phyloP scores from a whole-genome alignment of 129 eudicot genomes.

The Arctium minus region DNA sequence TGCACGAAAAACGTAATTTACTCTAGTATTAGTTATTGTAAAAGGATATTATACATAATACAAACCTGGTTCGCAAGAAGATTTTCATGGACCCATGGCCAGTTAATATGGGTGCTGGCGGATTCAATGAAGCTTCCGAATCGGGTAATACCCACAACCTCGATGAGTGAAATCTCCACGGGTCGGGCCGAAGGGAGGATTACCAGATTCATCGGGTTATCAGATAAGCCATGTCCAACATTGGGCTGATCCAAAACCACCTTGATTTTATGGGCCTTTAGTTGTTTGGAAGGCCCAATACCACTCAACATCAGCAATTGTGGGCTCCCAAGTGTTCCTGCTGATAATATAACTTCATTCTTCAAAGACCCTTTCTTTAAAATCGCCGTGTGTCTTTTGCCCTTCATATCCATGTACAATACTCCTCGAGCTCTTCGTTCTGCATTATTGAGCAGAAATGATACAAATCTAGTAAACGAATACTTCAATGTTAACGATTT shows the following conservation, averaged over 20 bases:
- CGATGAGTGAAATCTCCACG: constrained; percentile 64
- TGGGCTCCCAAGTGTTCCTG: constrained; percentile 93
- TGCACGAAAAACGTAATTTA: no score
- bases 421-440: constrained; percentile 75
- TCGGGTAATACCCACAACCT: constrained; percentile 57
- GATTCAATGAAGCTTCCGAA: constrained; percentile 51
- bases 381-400: constrained; percentile 48
- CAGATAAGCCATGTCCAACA: constrained; percentile 77
- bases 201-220: constrained; percentile 70
- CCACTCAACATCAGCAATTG: constrained; percentile 74
- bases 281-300: constrained; percentile 61
- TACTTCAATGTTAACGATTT: no score
- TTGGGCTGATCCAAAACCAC: constrained; percentile 65
- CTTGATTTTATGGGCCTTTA: constrained; percentile 38
- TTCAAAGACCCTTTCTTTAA: constrained; percentile 30
- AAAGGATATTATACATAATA: not conserved
- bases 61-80: constrained; percentile 47
- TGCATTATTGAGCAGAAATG: not conserved
- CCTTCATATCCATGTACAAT: constrained; percentile 44
- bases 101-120: constrained; percentile 51
- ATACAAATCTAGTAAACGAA: no score
- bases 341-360: constrained; percentile 67
- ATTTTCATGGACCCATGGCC: constrained; percentile 6
- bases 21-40: no score
- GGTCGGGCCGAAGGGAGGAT: constrained; percentile 44